A percentile compares a stretch with the other conserved stretches of the same genome.
phyloP scores from a whole-genome alignment of 2,329 filamentous ascomycete genomes.

The Phoma herbarum region DNA sequence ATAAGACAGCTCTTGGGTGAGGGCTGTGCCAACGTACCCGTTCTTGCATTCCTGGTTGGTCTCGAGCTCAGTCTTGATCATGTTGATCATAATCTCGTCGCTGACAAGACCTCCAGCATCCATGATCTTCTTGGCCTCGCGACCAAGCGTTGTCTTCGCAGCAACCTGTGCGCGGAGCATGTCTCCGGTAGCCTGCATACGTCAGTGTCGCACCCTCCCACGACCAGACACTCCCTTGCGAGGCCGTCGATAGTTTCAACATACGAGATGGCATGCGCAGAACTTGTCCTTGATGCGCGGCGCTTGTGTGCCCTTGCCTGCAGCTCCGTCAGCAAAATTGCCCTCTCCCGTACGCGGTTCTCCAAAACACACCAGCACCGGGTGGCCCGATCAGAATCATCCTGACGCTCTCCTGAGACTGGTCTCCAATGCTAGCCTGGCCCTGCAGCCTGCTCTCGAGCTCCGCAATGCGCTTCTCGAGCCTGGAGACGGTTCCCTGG shows the following conservation, averaged over 20 bases:
- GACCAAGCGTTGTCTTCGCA: constrained; percentile 92
- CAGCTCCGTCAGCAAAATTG: constrained; percentile 37
- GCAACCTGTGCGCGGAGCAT: constrained; percentile 99
- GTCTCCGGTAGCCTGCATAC: constrained; percentile 86
- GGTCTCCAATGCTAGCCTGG: constrained; percentile 41
- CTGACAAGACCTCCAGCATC: constrained; percentile 96
- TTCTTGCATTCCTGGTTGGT: constrained; percentile 95
- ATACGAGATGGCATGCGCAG: constrained; percentile 94
- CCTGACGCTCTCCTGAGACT: constrained; percentile 73
- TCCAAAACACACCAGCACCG: constrained; percentile 79
- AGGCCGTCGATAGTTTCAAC: constrained; percentile 39
- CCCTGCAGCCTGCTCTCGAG: constrained; percentile 76
- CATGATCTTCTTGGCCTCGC: constrained; percentile 99
- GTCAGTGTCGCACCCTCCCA: constrained; percentile 28
- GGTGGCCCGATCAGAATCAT: constrained; percentile 99
- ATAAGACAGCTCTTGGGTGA: neutral
- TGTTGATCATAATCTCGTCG: constrained; percentile 99
- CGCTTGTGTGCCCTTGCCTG: constrained; percentile 98
- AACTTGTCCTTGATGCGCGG: constrained; percentile 98
- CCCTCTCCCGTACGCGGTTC: neutral
- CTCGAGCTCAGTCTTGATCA: constrained; percentile 98
- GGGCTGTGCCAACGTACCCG: constrained; percentile 68
- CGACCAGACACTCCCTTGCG: neutral
- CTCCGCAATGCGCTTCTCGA: constrained; percentile 86
- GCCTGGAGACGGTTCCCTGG: constrained; percentile 81